Percentiles rank a stretch among this genome's conserved stretches.
phyloP scores from a whole-genome alignment of 2,329 filamentous ascomycete genomes.

The Aspergillus sp. region DNA sequence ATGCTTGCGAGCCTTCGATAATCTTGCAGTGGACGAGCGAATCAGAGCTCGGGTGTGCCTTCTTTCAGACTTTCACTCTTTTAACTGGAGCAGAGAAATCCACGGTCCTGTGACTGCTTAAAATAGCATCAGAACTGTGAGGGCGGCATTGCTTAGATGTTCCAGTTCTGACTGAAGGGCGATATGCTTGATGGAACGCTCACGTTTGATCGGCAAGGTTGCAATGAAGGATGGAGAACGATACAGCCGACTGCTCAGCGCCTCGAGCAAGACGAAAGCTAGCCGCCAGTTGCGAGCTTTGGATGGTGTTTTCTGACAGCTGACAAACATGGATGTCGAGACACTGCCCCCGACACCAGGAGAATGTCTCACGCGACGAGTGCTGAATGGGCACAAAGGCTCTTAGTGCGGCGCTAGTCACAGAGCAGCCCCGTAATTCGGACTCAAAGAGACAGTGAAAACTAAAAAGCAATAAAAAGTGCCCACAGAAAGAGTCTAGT shows the following conservation, averaged over 20 bases:
- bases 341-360: constrained; percentile 1
- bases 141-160: background rate
- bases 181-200: background rate
- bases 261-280: background rate
- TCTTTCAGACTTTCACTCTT: background rate
- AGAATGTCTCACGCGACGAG: constrained; percentile 14
- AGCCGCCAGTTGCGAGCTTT: background rate
- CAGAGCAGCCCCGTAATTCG: background rate
- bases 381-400: constrained; percentile 9
- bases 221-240: background rate
- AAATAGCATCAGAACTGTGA: constrained; percentile 7
- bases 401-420: constrained; percentile 14
- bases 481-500: background rate
- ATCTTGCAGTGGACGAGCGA: background rate
- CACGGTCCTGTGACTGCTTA: constrained; percentile 1
- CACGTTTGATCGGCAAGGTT: background rate
- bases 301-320: constrained; percentile 3
- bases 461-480: background rate
- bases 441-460: background rate
- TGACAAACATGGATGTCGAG: background rate
- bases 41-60: background rate
- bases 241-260: background rate
- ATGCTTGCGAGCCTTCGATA: background rate
- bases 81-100: background rate
- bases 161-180: background rate